Conservation (phyloP, 306 rosid species). For the Prosopis cineraria region DNA sequence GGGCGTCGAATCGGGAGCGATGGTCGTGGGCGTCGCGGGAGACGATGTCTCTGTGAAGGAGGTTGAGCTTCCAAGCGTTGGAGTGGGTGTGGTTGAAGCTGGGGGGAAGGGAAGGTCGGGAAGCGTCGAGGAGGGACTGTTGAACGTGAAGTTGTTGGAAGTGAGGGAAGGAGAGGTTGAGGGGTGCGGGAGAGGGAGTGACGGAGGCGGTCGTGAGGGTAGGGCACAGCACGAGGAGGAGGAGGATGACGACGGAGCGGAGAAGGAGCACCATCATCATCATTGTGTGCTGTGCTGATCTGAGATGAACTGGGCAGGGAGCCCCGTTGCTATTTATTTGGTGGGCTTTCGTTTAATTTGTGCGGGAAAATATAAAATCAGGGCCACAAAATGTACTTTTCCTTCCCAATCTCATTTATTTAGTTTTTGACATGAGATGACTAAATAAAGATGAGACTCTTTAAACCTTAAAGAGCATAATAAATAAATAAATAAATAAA, state of each 20-base stretch:
- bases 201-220: neutral
- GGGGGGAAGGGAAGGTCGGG: neutral
- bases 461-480: too few species aligned
- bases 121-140: constrained; percentile 20
- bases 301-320: neutral
- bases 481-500: too few species aligned
- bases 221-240: constrained; percentile 4
- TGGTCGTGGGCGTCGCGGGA: constrained; percentile 14
- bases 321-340: constrained; percentile 47
- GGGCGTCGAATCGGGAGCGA: constrained; percentile 47
- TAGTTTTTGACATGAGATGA: too few species aligned
- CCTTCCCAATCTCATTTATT: too few species aligned
- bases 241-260: neutral
- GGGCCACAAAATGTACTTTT: neutral
- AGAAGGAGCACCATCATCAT: constrained; percentile 21
- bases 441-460: too few species aligned
- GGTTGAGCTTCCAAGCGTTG: constrained; percentile 51
- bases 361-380: neutral
- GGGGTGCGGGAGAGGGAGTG: neutral
- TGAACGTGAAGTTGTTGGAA: constrained; percentile 43
- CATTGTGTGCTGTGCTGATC: neutral
- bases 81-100: neutral
- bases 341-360: constrained; percentile 27
- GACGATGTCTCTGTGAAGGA: constrained; percentile 72
- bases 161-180: constrained; percentile 39